Percentiles rank a stretch among this genome's conserved stretches.
Evolutionary conservation across 1,139 yeast species (phyloP).

Genomic region (Suhomyces maxii): DNA sequence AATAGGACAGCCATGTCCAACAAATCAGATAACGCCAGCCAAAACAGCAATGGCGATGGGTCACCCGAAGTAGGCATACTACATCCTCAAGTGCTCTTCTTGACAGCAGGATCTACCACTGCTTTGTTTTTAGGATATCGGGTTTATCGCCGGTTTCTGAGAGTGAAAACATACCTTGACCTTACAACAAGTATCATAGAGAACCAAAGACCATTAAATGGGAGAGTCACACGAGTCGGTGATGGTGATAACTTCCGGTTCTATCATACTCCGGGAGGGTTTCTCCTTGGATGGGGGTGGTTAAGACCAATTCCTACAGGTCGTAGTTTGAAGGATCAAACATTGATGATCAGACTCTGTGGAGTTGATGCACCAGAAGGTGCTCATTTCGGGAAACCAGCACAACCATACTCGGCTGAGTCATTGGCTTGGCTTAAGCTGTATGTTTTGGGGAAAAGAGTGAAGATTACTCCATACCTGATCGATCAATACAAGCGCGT

Average conservation of each 20-base stretch:
- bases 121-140: constrained; percentile 32
- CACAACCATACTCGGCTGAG: constrained; percentile 86
- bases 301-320: constrained; percentile 50
- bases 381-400: constrained; percentile 91
- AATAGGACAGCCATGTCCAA: not conserved
- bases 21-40: not conserved
- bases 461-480: constrained; percentile 74
- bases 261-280: constrained; percentile 93
- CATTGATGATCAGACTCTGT: constrained; percentile 71
- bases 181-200: constrained; percentile 41
- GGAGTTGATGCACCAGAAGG: constrained; percentile 99
- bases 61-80: constrained; percentile 23
- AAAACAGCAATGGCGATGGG: not conserved
- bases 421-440: constrained; percentile 74
- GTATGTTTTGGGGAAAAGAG: constrained; percentile 62
- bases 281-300: constrained; percentile 93
- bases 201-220: constrained; percentile 49
- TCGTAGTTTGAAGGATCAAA: constrained; percentile 54
- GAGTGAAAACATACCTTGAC: constrained; percentile 40
- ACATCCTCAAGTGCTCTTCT: constrained; percentile 43
- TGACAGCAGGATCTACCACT: constrained; percentile 40
- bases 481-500: constrained; percentile 88
- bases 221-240: constrained; percentile 88
- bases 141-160: constrained; percentile 34
- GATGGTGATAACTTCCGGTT: constrained; percentile 96